Base-by-base conservation (phyloP, 441 rosid species). In the Jatropha multifida region DNA sequence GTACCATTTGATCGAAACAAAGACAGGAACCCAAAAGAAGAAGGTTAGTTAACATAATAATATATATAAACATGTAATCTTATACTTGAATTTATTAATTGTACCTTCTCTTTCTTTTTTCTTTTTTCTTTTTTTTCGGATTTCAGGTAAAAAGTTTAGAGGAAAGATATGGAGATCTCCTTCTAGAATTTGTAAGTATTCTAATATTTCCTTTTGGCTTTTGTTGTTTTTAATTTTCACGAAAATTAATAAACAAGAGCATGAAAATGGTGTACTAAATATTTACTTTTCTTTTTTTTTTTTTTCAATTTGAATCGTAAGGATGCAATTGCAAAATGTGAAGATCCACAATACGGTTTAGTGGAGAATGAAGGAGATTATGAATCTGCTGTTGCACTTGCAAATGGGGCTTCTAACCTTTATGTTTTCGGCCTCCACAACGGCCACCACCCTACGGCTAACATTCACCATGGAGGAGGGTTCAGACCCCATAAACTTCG, bases 1-100 rank as follows among this genome's bases (percentile, higher is more conserved):
- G 91, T 75, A 70, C 62, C 88, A 86, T 58, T 82, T 79, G 74
- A 76, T 88, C 76, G 80, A 84, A 82, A 84, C 83, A 41, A 87
- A 84, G 77, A 88, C 87, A 15, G 78, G 78, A 2, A 88, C 86
- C 60, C 71, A 55, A 62, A 83, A 9, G 81, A 88, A 88, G 83
- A 88, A 86, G 91, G 89, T 88, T 17, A 72, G 81, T 77, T 38
- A 49, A 60, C 5, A 4, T 52, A 32, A 7, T 73, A 23, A 23
- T 23, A 23, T 23, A 23, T 23, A 23, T 23, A 23, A 0, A 23
- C 0, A 23, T 23, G 23, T 23, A 23, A 42, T 32, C 32, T 32
- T 32, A 32, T 32, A 32, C 32, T 32, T 32, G 32, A 32, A 32
- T 32, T 32, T 1, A 32, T 32, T 32, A 32, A 32, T 32, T 32